A percentile compares a stretch with the other conserved stretches of the same genome.
Evolutionary conservation across 2,329 filamentous ascomycete species (phyloP).

Genomic region (Penicillium rolfsii): DNA sequence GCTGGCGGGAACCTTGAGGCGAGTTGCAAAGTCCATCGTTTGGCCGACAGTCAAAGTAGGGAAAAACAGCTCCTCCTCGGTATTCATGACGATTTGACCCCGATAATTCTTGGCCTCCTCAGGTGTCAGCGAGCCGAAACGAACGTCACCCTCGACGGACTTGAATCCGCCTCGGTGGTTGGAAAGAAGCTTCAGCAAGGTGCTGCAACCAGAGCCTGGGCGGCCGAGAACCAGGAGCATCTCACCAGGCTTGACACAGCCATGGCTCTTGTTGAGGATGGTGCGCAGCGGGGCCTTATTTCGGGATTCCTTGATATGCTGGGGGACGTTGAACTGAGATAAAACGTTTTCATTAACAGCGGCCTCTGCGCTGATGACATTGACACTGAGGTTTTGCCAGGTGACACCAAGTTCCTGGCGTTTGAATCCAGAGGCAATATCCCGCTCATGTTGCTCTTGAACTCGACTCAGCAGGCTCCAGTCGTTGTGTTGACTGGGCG

Average conservation of each 20-base stretch:
- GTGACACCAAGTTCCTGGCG: slow-evolving; percentile 63
- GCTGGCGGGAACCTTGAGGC: slow-evolving; percentile 59
- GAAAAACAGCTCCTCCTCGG: slow-evolving; percentile 58
- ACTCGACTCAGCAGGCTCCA: slow-evolving; percentile 57
- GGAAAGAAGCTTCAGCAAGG: slow-evolving; percentile 69
- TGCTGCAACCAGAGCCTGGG: slow-evolving; percentile 71
- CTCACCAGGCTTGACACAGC: slow-evolving; percentile 72
- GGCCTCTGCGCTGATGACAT: slow-evolving; percentile 63
- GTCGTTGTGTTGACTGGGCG: slow-evolving; percentile 42
- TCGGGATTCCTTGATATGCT: slow-evolving; percentile 57
- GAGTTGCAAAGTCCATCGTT: slow-evolving; percentile 60
- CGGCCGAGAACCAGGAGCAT: slow-evolving; percentile 72
- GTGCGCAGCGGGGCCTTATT: slow-evolving; percentile 63
- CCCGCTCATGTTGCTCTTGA: slow-evolving; percentile 48
- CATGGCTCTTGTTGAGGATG: slow-evolving; percentile 67
- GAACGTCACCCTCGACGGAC: slow-evolving; percentile 61
- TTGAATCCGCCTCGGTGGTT: slow-evolving; percentile 66
- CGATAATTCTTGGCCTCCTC: slow-evolving; percentile 53
- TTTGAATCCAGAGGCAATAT: slow-evolving; percentile 53
- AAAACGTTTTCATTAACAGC: slow-evolving; percentile 68
- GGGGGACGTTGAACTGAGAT: slow-evolving; percentile 61
- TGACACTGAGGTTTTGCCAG: slow-evolving; percentile 66
- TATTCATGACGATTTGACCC: slow-evolving; percentile 62
- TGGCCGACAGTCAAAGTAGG: slow-evolving; percentile 56
- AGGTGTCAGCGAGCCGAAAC: slow-evolving; percentile 54